A percentile compares a stretch with the other conserved stretches of the same genome.
Evolutionary conservation across 495 filamentous ascomycete genomes (phyloP).

Genomic region (Penicillium odoratum): DNA sequence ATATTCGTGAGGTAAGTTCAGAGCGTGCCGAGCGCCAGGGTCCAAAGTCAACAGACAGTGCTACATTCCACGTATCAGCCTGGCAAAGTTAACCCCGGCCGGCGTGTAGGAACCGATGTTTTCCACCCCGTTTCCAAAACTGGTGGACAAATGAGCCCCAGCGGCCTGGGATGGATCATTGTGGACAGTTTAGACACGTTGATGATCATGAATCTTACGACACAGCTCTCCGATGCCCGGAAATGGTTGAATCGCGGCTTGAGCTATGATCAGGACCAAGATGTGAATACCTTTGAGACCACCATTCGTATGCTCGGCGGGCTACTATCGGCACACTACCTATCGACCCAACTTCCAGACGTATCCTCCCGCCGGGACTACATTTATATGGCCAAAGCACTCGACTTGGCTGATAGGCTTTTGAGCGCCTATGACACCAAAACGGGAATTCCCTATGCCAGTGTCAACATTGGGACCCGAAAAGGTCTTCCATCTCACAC

Average conservation of each 20-base stretch:
- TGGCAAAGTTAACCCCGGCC: not conserved
- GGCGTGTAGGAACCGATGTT: slow-evolving; percentile 54
- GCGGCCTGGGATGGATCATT: slow-evolving; percentile 78
- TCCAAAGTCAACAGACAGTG: not conserved
- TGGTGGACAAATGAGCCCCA: slow-evolving; percentile 69
- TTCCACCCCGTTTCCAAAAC: slow-evolving; percentile 73
- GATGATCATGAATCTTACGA: slow-evolving; percentile 88
- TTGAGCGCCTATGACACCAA: slow-evolving; percentile 72
- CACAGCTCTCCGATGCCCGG: slow-evolving; percentile 66
- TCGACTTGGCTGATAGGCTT: slow-evolving; percentile 75
- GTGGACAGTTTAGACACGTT: slow-evolving; percentile 82
- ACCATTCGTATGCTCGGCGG: slow-evolving; percentile 90
- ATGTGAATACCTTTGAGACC: slow-evolving; percentile 88
- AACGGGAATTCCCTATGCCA: slow-evolving; percentile 77
- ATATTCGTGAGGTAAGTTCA: slow-evolving; percentile 72
- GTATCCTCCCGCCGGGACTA: slow-evolving; percentile 63
- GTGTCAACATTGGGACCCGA: slow-evolving; percentile 68
- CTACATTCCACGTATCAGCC: not conserved
- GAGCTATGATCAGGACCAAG: slow-evolving; percentile 77
- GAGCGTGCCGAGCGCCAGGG: not conserved
- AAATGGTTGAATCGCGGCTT: slow-evolving; percentile 72
- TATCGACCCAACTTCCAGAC: slow-evolving; percentile 63
- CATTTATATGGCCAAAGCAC: slow-evolving; percentile 80
- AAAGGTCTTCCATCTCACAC: slow-evolving; percentile 69
- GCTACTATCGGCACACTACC: slow-evolving; percentile 80